Evolutionary conservation across 805 yeast species (phyloP), one percentile per base, ranked within the genome.

Genomic region (Allodekkera sacchari): DNA sequence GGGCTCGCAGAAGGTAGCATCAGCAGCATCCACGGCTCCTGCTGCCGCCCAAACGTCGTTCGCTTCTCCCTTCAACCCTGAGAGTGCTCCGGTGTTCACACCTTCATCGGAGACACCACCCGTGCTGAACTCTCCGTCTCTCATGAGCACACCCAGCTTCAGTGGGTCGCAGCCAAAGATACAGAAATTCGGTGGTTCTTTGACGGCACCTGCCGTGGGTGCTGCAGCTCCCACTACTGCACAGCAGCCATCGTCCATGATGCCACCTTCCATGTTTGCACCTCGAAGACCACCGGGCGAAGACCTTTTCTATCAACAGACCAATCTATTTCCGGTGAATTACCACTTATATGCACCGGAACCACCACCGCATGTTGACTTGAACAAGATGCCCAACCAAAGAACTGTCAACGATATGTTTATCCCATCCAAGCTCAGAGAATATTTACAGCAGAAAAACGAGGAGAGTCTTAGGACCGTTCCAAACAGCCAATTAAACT

Each of bases 271-370:
- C n/a, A 19, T 8, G 12, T 18, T 11, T 14, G 14, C 25, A 7
- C 33, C 28, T 7, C 11, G 9, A 4, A 13, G 22, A 4, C 31
- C 38, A 19, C 26, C 31, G 11, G 30, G 31, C 7, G 53, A 46
- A 12, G 57, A 50, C 7, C 43, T 48, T 10, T 57, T 48, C 40
- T 52, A 46, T 37, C 60, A 55, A 26, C 57, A 54, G 18, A 52
- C 62, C 1, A 42, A 60, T 21, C 31, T 52, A 23, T 74, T 59
- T 41, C 81, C 82, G 0, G 59, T 83, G 27, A 85, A 85, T 47
- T 83, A 83, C 52, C 95, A 88, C 56, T 58, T 85, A 24, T 88
- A 89, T 57, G 92, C 96, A 0, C 96, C 96, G 2, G 69, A 74
- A 19, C 89, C 96, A 7, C 84, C 88, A 3, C 88, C 87, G 7